Base-by-base conservation (phyloP, 805 yeast genomes). In the Saccharomycopsis fermentans region DNA sequence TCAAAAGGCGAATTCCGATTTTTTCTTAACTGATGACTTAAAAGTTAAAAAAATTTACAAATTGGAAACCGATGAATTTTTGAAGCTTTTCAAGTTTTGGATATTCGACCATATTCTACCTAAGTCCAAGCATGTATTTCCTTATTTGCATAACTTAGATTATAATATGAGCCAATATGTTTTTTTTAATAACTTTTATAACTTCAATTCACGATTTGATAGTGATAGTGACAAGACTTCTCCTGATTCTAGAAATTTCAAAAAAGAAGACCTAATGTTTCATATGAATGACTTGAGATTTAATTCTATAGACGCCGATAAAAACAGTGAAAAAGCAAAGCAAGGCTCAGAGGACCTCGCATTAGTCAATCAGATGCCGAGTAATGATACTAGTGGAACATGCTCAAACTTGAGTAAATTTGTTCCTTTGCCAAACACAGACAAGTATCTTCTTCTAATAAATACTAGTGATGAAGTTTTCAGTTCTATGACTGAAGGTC, bases 61-160 rank as follows among this genome's bases (percentile, higher is more conserved):
- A 16, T 51, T 62, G 26, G 61, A 59, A 55, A 62, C 62, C 6
- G 61, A 59, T 9, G 62, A 59, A 16, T 48, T 62, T 6, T 43
- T 62, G 39, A 62, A 62, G 34, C 50, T 62, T 12, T 35, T 62
- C n/a, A 62, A 62, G 27, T 62, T 52, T 34, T 62, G 64, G 64
- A 59, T 58, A 35, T 62, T 59, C 39, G 64, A 62, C 52, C 58
- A 62, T 34, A 54, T 56, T 6, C 48, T 62, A 16, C 64, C 64
- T 14, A 58, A 59, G n/a, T 54, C 36, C 3, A 40, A 21, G 11
- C 52, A 57, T 24, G 12, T 57, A 5, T 62, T 62, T 50, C 64
- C 64, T 8, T 62, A 62, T 52, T 56, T 62, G 27, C 64, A 62
- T 43, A 62, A 62, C 32, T 47, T 62, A 32, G 63, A 62, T 29